Base-by-base conservation (phyloP, 2,329 filamentous ascomycete species). In the Chaetomium globosum region DNA sequence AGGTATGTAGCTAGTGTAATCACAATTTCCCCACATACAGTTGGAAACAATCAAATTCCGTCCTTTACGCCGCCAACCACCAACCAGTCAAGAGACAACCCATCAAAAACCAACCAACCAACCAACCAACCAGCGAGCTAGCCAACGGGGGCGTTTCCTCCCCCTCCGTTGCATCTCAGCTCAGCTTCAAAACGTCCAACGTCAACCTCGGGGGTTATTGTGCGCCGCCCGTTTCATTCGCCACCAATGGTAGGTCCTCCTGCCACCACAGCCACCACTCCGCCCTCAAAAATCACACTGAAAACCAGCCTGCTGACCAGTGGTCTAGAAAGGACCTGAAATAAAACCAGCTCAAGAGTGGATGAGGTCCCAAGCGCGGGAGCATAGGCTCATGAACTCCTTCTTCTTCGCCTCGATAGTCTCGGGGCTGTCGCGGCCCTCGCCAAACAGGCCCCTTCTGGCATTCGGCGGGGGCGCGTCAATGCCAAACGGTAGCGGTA, bases 341-440 rank as follows among this genome's bases (percentile, higher is more conserved):
- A 36, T 2, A 28, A 6, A 9, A 49, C n/a, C 46, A 31, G 46
- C 19, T 86, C 80, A 97, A 68, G 93, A 97, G 81, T 98, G 95
- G 78, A 98, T 97, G 31, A 99, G 79, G 80, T 99, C 95, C 95
- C 95, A 99, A 9, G 95, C 95, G 73, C 92, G 84, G 71, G 92
- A 88, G 76, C 94, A 97, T 58, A 98, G 80, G 63, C 85, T 82
- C 69, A 99, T 81, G 74, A 99, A 99, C 76, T 97, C 92, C 52
- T 97, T 93, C 75, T 93, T 93, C 86, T 98, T 98, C 74, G 86
- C 89, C 72, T 87, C 84, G 76, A 92, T 89, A 6, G 88, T 92
- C 72, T 95, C 93, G 8, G 91, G 92, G 70, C 88, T 93, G 74
- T 95, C 93, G 67, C 91, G 83, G 46, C 91, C 91, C 63, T 91